Evolutionary conservation across 805 yeast species (phyloP).

Genomic region (Saccharomyces jurei): DNA sequence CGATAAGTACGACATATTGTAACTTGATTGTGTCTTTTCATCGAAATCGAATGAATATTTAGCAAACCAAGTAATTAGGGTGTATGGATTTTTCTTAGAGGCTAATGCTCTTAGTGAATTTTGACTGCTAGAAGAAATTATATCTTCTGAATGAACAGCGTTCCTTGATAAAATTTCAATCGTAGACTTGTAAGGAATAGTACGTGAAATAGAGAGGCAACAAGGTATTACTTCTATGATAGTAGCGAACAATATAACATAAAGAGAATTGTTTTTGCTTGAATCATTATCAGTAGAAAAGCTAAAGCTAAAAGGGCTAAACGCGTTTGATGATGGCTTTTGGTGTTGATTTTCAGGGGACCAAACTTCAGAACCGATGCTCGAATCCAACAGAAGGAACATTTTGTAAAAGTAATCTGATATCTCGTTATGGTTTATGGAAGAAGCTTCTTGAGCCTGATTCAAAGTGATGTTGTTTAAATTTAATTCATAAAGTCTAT

Average conservation of each 20-base stretch:
- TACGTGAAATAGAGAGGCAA: conserved; percentile 40
- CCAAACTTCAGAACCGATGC: conserved; percentile 42
- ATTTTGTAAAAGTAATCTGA: conserved; percentile 48
- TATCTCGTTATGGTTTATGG: conserved; percentile 61
- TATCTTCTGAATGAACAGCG: conserved; percentile 55
- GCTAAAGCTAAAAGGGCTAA: conserved; percentile 34
- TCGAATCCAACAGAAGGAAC: conserved; percentile 51
- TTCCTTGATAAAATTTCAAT: conserved; percentile 75
- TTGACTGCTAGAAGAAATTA: conserved; percentile 58
- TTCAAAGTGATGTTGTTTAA: conserved; percentile 29
- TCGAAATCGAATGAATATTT: conserved; percentile 72
- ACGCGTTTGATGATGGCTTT: conserved; percentile 31
- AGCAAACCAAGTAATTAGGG: conserved; percentile 65
- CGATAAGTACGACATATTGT: conserved; percentile 50
- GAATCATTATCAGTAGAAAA: conserved; percentile 33
- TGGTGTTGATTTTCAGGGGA: conserved; percentile 31
- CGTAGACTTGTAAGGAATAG: conserved; percentile 50
- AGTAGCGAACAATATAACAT: conserved; percentile 58
- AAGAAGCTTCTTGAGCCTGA: conserved; percentile 20
- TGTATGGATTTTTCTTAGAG: conserved; percentile 57
- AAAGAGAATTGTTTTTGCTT: conserved; percentile 28
- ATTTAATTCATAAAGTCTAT: conserved; percentile 27
- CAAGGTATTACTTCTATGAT: conserved; percentile 70
- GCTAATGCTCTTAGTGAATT: conserved; percentile 60
- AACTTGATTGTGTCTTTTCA: conserved; percentile 52